Evolutionary conservation across 768 basidiomycete species (phyloP), one percentile per base, ranked within the genome.

Genomic region (Tremella fuciformis): DNA sequence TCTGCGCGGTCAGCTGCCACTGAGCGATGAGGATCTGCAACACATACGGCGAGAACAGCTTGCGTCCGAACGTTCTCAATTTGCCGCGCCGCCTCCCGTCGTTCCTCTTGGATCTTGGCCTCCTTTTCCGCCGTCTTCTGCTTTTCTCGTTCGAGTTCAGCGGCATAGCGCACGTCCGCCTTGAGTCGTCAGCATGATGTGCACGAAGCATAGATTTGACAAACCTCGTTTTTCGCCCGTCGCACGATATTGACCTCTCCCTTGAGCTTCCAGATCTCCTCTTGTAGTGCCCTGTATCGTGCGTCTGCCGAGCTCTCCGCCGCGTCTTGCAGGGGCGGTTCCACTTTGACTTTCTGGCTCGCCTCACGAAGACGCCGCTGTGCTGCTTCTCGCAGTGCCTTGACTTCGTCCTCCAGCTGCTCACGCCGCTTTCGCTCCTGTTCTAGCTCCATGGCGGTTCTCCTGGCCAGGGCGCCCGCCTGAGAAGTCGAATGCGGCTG

Each of bases 1-100:
- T 58, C 61, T 63, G 16, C 8, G 38, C 13, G 51, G 21, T 65
- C 54, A 18, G 1, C 11, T 6, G 18, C 16, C 16, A 57, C 41
- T 29, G 6, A 34, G 6, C 29, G 29, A 9, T n/a, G n/a, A 29
- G 37, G 11, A 8, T 18, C 39, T 6, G 22, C 9, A 13, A 15
- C 2, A 52, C 70, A 46, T 25, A 73, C 71, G 15, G 60, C 59
- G 41, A 73, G 69, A 11, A 73, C 68, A 11, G 71, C 71, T 46
- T 73, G 68, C 50, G 62, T 63, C 34, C 65, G 66, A 15, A 69
- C 46, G 47, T 55, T 70, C 25, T 73, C 71, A 19, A 73, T 24
- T 39, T 63, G 61, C 42, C 58, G 51, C 21, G 42, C 55, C 11
- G 44, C 48, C 21, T 69, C 67, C n/a, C 44, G 51, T 18, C 64